Conservation (phyloP, 345 rosid genomes). For the Angophora floribunda region DNA sequence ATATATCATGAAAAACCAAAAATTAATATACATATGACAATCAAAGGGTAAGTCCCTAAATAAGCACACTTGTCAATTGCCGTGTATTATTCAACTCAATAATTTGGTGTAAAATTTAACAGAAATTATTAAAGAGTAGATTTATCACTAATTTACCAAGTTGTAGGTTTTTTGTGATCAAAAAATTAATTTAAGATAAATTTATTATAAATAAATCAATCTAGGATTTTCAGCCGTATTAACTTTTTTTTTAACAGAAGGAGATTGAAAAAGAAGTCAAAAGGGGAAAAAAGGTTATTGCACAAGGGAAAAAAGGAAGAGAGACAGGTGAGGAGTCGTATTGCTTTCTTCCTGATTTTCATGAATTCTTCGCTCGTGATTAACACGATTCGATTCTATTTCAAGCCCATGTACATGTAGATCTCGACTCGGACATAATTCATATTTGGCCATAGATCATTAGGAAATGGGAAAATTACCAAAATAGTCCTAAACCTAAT, state of each 20-base stretch:
- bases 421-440: not conserved
- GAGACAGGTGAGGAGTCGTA: not conserved
- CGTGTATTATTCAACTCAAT: no score
- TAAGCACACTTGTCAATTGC: accelerated
- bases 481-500: no score
- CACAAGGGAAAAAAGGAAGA: not conserved
- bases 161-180: no score
- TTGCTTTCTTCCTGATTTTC: not conserved
- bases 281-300: not conserved
- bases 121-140: no score
- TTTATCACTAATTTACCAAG: no score
- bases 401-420: not conserved
- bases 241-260: not conserved
- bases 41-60: no score
- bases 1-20: no score
- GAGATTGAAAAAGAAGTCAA: not conserved
- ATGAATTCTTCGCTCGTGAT: not conserved
- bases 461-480: not conserved
- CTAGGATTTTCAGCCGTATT: accelerated
- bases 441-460: not conserved
- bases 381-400: not conserved
- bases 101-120: no score
- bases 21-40: accelerated
- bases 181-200: no score
- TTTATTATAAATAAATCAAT: no score